Percentiles rank a stretch among this genome's conserved stretches.
phyloP scores from a whole-genome alignment of 768 basidiomycete species.

The Lactarius sp. region DNA sequence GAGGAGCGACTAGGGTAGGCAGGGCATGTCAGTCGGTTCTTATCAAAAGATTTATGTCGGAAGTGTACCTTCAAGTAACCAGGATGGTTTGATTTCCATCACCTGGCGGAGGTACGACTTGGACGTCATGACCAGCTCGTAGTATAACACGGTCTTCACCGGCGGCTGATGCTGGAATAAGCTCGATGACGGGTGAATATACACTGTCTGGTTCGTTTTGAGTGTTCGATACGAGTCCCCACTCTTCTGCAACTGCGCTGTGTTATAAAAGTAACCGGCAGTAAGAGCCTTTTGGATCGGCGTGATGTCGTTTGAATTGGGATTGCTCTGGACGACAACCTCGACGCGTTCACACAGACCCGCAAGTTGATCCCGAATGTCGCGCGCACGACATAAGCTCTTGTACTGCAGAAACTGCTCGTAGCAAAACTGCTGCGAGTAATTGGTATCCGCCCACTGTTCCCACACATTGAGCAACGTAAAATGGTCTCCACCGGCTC shows the following conservation, averaged over 20 bases:
- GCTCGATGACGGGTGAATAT: conserved; percentile 93
- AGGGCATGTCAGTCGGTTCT: conserved; percentile 13
- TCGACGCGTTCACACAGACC: conserved; percentile 96
- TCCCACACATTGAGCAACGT: conserved; percentile 98
- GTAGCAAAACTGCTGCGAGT: conserved; percentile 95
- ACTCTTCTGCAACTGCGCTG: conserved; percentile 88
- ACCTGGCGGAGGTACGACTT: conserved; percentile 98
- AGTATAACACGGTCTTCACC: conserved; percentile 84
- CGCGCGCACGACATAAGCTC: conserved; percentile 87
- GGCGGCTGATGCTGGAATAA: conserved; percentile 96
- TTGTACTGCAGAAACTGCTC: conserved; percentile 96
- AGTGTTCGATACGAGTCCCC: conserved; percentile 97
- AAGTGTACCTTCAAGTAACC: conserved; percentile 81
- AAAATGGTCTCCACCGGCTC: conserved; percentile 95
- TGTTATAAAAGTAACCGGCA: conserved; percentile 94
- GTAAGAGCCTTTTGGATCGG: conserved; percentile 95
- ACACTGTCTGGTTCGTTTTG: conserved; percentile 94
- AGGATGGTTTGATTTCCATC: conserved; percentile 96
- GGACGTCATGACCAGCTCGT: conserved; percentile 95
- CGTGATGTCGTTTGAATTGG: conserved; percentile 88
- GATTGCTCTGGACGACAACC: conserved; percentile 79
- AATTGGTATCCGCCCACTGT: conserved; percentile 97
- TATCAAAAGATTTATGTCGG: conserved; percentile 1
- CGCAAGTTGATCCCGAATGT: conserved; percentile 94
- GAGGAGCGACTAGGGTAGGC: conserved; percentile 71